phyloP scores from a whole-genome alignment of 176 grass and related monocot genomes.

The Tillandsia fasciculata region DNA sequence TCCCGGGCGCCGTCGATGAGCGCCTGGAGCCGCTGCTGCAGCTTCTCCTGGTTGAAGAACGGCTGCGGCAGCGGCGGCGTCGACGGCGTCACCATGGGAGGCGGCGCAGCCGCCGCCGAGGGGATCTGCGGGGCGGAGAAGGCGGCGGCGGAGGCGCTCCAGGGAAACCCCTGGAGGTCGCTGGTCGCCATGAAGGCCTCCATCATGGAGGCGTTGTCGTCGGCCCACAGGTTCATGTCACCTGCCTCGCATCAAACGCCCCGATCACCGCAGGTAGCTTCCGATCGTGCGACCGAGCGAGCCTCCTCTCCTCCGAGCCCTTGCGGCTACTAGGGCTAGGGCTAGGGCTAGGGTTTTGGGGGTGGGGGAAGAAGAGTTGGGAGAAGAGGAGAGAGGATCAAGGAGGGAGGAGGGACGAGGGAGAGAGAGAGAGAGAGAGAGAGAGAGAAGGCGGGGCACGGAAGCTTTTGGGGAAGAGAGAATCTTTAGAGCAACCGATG shows the following conservation, averaged over 20 bases:
- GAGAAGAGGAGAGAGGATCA: not conserved
- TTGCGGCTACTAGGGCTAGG: not conserved
- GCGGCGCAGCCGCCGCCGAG: not conserved
- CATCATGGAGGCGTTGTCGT: constrained; percentile 88
- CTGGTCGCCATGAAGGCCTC: constrained; percentile 80
- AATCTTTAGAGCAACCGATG: not conserved
- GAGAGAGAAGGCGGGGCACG: not conserved
- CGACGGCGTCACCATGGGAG: not conserved
- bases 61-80: not conserved
- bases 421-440: not conserved
- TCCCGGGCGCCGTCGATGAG: constrained; percentile 64
- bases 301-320: no score
- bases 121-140: not conserved
- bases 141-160: constrained; percentile 17
- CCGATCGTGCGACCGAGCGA: no score
- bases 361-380: not conserved
- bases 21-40: constrained; percentile 74
- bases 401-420: no score
- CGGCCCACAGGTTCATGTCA: constrained; percentile 80
- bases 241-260: not conserved
- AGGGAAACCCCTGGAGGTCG: constrained; percentile 53
- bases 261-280: not conserved
- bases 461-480: not conserved
- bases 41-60: constrained; percentile 60
- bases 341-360: not conserved